Conservation (phyloP, 441 rosid genomes). For the Francoa sonchifolia region DNA sequence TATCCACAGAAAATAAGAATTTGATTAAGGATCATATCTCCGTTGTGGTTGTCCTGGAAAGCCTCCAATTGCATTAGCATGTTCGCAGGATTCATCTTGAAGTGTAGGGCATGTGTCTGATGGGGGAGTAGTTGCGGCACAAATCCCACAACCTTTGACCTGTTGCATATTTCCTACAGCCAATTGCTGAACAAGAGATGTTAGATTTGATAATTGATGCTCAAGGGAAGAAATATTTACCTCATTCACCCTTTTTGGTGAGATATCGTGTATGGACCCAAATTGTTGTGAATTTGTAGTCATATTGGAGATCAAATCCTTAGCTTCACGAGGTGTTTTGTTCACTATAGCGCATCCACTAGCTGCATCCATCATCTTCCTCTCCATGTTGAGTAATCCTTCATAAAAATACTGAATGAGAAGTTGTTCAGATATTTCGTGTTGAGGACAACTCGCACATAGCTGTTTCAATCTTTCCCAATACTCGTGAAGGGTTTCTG, state of each 20-base stretch:
- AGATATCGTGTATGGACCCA: too few relatives aligned
- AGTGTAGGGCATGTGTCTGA: background rate
- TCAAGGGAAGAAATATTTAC: background rate
- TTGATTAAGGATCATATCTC: background rate
- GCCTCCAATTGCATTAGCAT: background rate
- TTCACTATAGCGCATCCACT: too few relatives aligned
- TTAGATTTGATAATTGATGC: background rate
- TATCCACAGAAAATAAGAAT: too few relatives aligned
- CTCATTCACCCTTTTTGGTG: background rate
- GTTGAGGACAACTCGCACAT: background rate
- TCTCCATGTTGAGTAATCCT: too few relatives aligned
- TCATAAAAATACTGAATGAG: too few relatives aligned
- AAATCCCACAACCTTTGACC: too few relatives aligned
- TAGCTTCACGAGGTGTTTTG: too few relatives aligned
- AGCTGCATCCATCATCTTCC: too few relatives aligned
- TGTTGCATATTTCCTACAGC: too few relatives aligned
- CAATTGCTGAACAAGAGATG: background rate
- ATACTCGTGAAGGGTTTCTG: background rate
- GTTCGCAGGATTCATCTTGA: background rate
- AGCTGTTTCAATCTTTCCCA: background rate
- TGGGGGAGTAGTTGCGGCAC: background rate
- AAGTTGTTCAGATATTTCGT: too few relatives aligned
- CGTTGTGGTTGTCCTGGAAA: background rate
- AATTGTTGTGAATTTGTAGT: too few relatives aligned
- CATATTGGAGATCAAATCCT: too few relatives aligned